Conservation (phyloP, 2,329 filamentous ascomycete genomes). For the Aspergillus ruber region DNA sequence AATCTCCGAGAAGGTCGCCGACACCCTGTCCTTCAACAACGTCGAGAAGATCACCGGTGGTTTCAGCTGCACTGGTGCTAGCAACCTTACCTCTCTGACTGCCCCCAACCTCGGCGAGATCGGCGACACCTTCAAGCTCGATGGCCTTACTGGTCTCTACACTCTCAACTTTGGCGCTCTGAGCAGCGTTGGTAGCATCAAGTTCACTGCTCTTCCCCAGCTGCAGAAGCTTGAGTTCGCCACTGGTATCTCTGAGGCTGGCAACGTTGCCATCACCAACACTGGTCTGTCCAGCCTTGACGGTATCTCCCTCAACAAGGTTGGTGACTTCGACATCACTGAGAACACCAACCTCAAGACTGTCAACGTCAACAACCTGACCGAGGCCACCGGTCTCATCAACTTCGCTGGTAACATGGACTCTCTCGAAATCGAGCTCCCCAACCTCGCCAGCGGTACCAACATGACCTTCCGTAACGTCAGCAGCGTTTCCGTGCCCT, state of each 20-base stretch:
- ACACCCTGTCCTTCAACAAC: slow-evolving; percentile 57
- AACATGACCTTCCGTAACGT: slow-evolving; percentile 81
- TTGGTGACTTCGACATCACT: slow-evolving; percentile 70
- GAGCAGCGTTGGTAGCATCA: slow-evolving; percentile 58
- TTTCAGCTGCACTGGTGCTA: slow-evolving; percentile 47
- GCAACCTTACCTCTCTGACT: slow-evolving; percentile 58
- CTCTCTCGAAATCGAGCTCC: slow-evolving; percentile 64
- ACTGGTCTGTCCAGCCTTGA: slow-evolving; percentile 72
- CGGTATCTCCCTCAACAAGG: slow-evolving; percentile 72
- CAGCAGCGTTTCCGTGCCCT: slow-evolving; percentile 65
- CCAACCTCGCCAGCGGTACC: slow-evolving; percentile 69
- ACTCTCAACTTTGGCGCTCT: slow-evolving; percentile 62
- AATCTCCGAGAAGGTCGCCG: slow-evolving; percentile 52
- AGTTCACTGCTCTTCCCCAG: slow-evolving; percentile 64
- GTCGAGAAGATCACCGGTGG: slow-evolving; percentile 53
- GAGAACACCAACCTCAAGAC: slow-evolving; percentile 78
- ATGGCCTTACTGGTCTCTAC: slow-evolving; percentile 62
- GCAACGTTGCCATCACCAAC: slow-evolving; percentile 70
- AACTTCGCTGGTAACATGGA: slow-evolving; percentile 75
- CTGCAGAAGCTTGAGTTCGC: slow-evolving; percentile 56
- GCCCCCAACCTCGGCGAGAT: slow-evolving; percentile 60
- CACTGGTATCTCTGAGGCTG: slow-evolving; percentile 60
- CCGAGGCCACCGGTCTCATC: slow-evolving; percentile 64
- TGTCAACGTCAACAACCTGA: slow-evolving; percentile 67
- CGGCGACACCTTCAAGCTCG: slow-evolving; percentile 62